Evolutionary conservation across 148 eudicot species (phyloP), one percentile per base, ranked within the genome.

Genomic region (Cornus suecica): DNA sequence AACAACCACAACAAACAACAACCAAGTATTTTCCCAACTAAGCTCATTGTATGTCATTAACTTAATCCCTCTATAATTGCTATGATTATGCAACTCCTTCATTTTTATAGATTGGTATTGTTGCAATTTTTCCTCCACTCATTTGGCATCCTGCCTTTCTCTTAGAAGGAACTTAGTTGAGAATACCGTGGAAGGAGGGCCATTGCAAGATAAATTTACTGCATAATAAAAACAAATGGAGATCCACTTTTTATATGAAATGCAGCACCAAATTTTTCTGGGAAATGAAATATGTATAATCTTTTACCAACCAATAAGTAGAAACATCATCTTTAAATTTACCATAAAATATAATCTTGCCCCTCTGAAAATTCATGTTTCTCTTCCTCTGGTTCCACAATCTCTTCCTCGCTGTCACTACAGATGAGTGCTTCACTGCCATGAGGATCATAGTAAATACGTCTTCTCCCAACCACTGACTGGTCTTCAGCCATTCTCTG

Each of bases 401-500:
- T 74, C 77, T 94, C 99, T 82, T 90, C 99, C 71, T 94, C 99
- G 74, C 96, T 92, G 75, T 94, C 99, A 77, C 94, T 94, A 71
- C 97, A 92, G 65, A 90, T 79, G 78, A 94, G 78, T 51, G 97
- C 88, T 84, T 92, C 99, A 76, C 88, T 83, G 32, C 94, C 96
- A 79, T 80, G 85, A 75, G 82, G 80, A 72, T 92, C 99, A 77
- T 94, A 94, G 76, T 92, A 94, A 65, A 92, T 94, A 28, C 90
- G 97, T 77, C 92, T 90, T 82, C 91, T 89, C 76, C 99, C 99
- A 74, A 85, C 88, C 31, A 94, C 92, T 1, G 99, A 89, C 70
- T 94, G 97, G 60, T 92, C 89, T 65, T 94, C 96, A 77, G 89
- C 87, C 99, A 94, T 94, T 84, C 90, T 91, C 89, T 89, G 99